Conservation (phyloP, 305 asterid genomes). For the Nicotiana rustica region DNA sequence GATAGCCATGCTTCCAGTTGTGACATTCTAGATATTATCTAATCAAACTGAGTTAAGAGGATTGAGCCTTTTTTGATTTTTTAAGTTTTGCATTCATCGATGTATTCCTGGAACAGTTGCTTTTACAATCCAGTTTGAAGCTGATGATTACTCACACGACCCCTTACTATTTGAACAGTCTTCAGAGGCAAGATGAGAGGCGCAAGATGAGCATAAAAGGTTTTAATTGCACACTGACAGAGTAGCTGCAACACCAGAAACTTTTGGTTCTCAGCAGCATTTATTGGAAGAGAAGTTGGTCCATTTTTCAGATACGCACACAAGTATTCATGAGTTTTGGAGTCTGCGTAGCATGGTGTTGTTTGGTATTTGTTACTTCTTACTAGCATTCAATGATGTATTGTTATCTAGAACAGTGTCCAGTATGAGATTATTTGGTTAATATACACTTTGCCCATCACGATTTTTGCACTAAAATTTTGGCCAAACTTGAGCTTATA, state of each 20-base stretch:
- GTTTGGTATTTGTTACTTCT: constrained; percentile 14
- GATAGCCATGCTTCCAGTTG: background rate
- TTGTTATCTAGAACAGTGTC: background rate
- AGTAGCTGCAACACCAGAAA: constrained; percentile 3
- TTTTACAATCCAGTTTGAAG: constrained; percentile 13
- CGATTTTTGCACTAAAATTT: constrained; percentile 6
- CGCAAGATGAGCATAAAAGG: background rate
- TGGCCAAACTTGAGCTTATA: background rate
- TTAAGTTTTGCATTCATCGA: background rate
- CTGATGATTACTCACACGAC: background rate
- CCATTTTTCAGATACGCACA: constrained; percentile 6
- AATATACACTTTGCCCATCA: constrained; percentile 15
- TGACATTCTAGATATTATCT: background rate
- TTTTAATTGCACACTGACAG: background rate
- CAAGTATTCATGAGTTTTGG: background rate
- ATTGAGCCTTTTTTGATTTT: background rate
- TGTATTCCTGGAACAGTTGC: background rate
- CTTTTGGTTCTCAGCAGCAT: background rate
- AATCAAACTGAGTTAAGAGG: background rate
- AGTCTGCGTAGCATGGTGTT: background rate
- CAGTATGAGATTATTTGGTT: constrained; percentile 27
- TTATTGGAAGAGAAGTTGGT: constrained; percentile 12
- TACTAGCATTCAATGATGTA: constrained; percentile 4
- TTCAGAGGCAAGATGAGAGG: background rate
- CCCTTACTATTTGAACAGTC: background rate